Conservation (phyloP, 306 rosid species). For the Corylus heterophylla region DNA sequence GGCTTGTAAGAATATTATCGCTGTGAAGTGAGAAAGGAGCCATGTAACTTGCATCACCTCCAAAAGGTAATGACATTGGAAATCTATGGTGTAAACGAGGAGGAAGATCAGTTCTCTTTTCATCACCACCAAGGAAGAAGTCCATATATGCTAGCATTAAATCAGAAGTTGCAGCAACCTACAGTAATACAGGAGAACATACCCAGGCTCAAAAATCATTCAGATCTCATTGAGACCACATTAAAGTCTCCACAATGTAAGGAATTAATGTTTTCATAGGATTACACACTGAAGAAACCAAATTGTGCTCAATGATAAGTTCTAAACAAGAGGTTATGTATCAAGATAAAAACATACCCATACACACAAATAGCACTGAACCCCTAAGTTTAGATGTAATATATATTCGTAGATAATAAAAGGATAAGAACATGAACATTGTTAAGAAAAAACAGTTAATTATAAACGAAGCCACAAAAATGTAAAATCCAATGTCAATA, state of each 20-base stretch:
- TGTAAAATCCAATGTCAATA: background rate
- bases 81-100: constrained; percentile 77
- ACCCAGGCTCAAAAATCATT: constrained; percentile 14
- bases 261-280: constrained; percentile 8
- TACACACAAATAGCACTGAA: constrained; percentile 15
- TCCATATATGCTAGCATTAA: constrained; percentile 93
- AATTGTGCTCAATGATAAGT: background rate
- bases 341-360: constrained; percentile 10
- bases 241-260: background rate
- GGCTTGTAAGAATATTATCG: constrained; percentile 92
- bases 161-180: constrained; percentile 97
- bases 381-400: background rate
- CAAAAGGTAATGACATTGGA: constrained; percentile 84
- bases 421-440: background rate
- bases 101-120: constrained; percentile 93
- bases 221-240: background rate
- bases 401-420: background rate
- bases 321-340: background rate
- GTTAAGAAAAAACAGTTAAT: background rate
- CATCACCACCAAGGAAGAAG: constrained; percentile 98
- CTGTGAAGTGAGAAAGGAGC: constrained; percentile 86
- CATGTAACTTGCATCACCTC: constrained; percentile 99
- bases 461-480: background rate
- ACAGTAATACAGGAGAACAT: constrained; percentile 24
- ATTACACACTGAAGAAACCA: constrained; percentile 11